phyloP scores from a whole-genome alignment of 257 asterid genomes.

The Voacanga thouarsii region DNA sequence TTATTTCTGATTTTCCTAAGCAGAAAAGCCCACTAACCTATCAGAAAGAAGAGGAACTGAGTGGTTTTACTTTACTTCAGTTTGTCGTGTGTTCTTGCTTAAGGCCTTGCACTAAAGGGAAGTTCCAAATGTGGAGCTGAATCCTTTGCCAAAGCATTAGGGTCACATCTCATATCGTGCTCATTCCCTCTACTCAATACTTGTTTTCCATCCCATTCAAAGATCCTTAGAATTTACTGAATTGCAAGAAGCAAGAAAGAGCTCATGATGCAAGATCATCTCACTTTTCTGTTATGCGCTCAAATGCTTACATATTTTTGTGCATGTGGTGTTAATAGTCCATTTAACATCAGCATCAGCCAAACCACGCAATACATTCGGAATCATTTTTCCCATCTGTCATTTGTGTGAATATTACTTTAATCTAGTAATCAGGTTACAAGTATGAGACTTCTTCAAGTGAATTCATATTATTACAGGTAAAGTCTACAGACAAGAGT shows the following conservation, averaged over 20 bases:
- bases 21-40: too few species aligned
- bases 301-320: background rate
- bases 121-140: background rate
- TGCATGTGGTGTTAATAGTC: background rate
- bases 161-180: background rate
- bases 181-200: background rate
- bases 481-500: constrained; percentile 65
- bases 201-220: background rate
- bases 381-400: background rate
- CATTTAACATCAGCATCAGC: background rate
- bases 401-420: too few species aligned
- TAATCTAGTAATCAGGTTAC: background rate
- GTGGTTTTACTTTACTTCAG: background rate
- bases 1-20: too few species aligned
- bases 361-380: background rate
- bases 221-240: too few species aligned
- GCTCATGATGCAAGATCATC: background rate
- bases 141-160: background rate
- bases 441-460: background rate
- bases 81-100: background rate
- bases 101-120: background rate
- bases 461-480: constrained; percentile 34
- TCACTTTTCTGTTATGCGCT: background rate
- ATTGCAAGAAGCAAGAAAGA: too few species aligned
- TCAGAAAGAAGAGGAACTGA: too few species aligned